phyloP scores from a whole-genome alignment of 176 grass and related monocot genomes.

The Oryza rufipogon region DNA sequence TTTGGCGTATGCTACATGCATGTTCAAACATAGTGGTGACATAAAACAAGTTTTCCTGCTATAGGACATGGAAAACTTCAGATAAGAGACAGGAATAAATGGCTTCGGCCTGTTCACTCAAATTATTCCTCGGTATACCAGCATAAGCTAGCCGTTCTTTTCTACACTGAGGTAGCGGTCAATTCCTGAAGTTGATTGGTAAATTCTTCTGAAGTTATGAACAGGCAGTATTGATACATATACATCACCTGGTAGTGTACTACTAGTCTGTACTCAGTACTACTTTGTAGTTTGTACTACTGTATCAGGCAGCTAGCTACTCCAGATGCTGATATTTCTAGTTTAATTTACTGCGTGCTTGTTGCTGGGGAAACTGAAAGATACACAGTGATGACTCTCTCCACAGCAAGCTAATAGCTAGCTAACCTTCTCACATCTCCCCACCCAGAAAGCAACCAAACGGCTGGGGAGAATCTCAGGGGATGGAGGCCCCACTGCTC shows the following conservation, averaged over 20 bases:
- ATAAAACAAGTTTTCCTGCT: background rate
- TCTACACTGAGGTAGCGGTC: background rate
- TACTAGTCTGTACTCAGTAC: background rate
- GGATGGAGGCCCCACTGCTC: background rate
- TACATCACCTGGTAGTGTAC: background rate
- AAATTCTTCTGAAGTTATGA: background rate
- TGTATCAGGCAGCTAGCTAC: conserved; percentile 19
- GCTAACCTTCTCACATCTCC: conserved; percentile 18
- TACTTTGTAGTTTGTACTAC: background rate
- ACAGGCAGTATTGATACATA: background rate
- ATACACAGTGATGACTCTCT: background rate
- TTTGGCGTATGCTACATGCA: background rate
- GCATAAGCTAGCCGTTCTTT: background rate
- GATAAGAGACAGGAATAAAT: background rate
- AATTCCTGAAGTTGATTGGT: background rate
- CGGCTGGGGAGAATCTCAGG: conserved; percentile 45
- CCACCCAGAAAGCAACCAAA: conserved; percentile 35
- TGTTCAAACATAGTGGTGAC: background rate
- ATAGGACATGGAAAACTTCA: background rate
- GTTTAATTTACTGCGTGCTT: background rate
- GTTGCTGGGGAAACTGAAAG: background rate
- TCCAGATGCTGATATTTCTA: conserved; percentile 20
- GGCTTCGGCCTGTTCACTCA: background rate
- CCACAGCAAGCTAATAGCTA: background rate
- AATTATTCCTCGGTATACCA: background rate